Conservation (phyloP, 2,329 filamentous ascomycete species). For the Teratosphaeria gauchensis region DNA sequence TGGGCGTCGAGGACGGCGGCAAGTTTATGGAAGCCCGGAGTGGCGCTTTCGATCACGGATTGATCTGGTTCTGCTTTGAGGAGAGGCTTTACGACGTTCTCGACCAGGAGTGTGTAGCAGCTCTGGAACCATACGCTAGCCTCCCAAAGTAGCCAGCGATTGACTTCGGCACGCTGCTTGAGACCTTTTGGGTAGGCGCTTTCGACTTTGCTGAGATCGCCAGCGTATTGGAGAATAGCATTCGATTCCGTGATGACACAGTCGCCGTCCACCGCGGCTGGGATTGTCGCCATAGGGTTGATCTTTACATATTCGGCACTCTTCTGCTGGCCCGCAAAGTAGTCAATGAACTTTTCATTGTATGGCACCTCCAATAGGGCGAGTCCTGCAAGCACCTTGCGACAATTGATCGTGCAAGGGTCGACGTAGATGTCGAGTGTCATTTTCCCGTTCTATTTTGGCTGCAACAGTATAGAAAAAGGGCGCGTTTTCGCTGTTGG, state of each 20-base stretch:
- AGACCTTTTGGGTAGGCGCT: conserved; percentile 31
- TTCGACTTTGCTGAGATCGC: conserved; percentile 21
- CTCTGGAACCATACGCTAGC: conserved; percentile 31
- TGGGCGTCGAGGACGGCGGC: conserved; percentile 30
- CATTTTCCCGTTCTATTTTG: background rate
- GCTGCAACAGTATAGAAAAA: background rate
- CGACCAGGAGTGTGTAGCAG: conserved; percentile 33
- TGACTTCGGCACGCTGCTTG: conserved; percentile 30
- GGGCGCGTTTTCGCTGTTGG: background rate
- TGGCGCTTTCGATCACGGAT: conserved; percentile 26
- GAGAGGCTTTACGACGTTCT: conserved; percentile 33
- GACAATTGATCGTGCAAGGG: conserved; percentile 34
- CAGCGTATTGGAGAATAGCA: conserved; percentile 34
- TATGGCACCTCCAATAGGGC: conserved; percentile 28
- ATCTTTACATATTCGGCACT: conserved; percentile 25
- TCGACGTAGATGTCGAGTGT: conserved; percentile 28
- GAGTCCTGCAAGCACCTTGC: conserved; percentile 33
- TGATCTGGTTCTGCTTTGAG: conserved; percentile 28
- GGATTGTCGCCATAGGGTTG: conserved; percentile 31
- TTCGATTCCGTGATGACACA: conserved; percentile 34
- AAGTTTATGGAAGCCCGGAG: conserved; percentile 27
- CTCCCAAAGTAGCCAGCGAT: conserved; percentile 36
- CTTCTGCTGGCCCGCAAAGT: conserved; percentile 34
- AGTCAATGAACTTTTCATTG: conserved; percentile 30
- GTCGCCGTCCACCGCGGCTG: conserved; percentile 31